Evolutionary conservation across 306 rosid species (phyloP), one percentile per base, ranked within the genome.

Genomic region (Parietaria judaica): DNA sequence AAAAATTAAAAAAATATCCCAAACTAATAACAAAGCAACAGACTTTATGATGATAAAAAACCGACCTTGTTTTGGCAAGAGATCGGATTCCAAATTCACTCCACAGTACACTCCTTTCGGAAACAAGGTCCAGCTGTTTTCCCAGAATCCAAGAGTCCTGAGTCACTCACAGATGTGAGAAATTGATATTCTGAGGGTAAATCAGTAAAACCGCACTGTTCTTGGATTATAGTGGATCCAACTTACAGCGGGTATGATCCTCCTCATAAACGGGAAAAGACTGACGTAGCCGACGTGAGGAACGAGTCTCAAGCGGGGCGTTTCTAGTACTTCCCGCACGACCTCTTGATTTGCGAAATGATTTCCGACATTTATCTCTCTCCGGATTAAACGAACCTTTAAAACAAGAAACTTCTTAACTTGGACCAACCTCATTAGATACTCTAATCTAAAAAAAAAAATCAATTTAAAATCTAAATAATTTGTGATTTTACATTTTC

Each of bases 1-100:
- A n/a, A n/a, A n/a, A n/a, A n/a, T n/a, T n/a, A n/a, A n/a, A n/a
- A n/a, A n/a, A n/a, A n/a, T n/a, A n/a, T n/a, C n/a, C n/a, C n/a
- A n/a, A n/a, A n/a, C n/a, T n/a, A n/a, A n/a, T n/a, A n/a, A n/a
- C n/a, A n/a, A n/a, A n/a, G n/a, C n/a, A n/a, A n/a, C n/a, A n/a
- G n/a, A n/a, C n/a, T n/a, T n/a, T n/a, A n/a, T n/a, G n/a, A n/a
- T n/a, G n/a, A n/a, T n/a, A n/a, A n/a, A n/a, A n/a, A n/a, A n/a
- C n/a, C n/a, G n/a, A 81, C 97, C 97, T 86, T 74, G 92, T 80
- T 78, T 81, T 92, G 75, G 95, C 77, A 65, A 92, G 96, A 67
- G 99, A 92, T 14, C 94, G 95, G n/a, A 92, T 81, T 58, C 99
- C 99, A 78, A 80, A 86, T 72, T 92, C 72, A 1, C 95, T 88